These are phyloP conservation scores for Lecanicillium sp. DNA, from an alignment of 2,329 filamentous ascomycete species.

Conservation along the genomic window DNA sequence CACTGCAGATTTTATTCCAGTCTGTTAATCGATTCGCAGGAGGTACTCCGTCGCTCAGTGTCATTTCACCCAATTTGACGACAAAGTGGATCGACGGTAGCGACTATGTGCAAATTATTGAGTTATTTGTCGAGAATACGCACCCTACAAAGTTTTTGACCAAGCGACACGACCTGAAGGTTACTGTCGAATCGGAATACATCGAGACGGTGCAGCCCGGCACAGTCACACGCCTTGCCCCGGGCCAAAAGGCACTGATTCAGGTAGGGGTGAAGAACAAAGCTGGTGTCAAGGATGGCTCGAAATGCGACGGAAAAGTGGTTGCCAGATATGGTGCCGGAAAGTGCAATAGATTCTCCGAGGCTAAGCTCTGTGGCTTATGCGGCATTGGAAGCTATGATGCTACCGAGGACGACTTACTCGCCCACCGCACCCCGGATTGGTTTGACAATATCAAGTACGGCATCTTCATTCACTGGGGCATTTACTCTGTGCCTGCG, in stretches of 20 bases:
- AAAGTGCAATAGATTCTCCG: background rate
- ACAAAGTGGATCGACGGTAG: slow-evolving; percentile 9
- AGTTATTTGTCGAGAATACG: slow-evolving; percentile 9
- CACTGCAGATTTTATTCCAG: background rate
- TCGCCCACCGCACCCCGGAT: slow-evolving; percentile 32
- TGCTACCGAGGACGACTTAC: slow-evolving; percentile 18
- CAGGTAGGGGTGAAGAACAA: slow-evolving; percentile 11
- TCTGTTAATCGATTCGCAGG: background rate
- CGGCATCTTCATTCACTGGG: slow-evolving; percentile 55
- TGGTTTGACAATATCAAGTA: slow-evolving; percentile 50
- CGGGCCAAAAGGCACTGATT: slow-evolving; percentile 7
- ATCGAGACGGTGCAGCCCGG: slow-evolving; percentile 7
- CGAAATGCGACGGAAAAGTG: slow-evolving; percentile 4
- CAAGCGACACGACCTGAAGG: slow-evolving; percentile 1
- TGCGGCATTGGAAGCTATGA: slow-evolving; percentile 4
- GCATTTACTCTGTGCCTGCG: slow-evolving; percentile 44
- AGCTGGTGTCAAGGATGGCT: slow-evolving; percentile 6
- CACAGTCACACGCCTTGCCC: slow-evolving; percentile 9
- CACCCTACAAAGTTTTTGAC: slow-evolving; percentile 5
- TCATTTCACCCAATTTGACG: slow-evolving; percentile 6
- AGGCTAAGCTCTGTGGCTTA: background rate
- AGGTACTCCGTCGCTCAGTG: background rate
- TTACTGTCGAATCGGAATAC: slow-evolving; percentile 4
- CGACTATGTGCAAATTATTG: slow-evolving; percentile 9
- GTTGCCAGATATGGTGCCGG: background rate